Percentiles rank a stretch among this genome's conserved stretches.
Conservation (phyloP, 2,329 filamentous ascomycete genomes). For the Fonsecaea nubica region DNA sequence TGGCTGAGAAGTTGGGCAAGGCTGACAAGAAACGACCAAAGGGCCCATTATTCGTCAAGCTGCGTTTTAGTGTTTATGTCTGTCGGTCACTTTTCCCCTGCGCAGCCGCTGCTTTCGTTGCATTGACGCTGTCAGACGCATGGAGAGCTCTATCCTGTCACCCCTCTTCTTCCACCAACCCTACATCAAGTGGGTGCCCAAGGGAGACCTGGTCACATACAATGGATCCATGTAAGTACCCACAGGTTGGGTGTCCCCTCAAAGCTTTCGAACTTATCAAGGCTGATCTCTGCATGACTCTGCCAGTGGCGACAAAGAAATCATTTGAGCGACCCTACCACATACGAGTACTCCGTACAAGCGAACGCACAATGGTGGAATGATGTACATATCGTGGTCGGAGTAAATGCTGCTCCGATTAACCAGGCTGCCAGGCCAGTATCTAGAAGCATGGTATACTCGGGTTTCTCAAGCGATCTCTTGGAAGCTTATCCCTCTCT, state of each 20-base stretch:
- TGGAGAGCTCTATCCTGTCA: no score
- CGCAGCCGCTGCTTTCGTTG: background rate
- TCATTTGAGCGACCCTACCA: background rate
- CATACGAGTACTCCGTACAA: background rate
- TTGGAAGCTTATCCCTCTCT: background rate
- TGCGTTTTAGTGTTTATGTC: background rate
- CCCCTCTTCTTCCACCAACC: background rate
- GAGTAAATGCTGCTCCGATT: background rate
- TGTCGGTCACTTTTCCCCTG: background rate
- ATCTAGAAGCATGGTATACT: background rate
- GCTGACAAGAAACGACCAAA: background rate
- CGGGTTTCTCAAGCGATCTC: background rate
- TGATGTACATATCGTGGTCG: background rate
- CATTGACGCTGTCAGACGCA: background rate
- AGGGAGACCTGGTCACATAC: background rate
- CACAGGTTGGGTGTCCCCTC: background rate
- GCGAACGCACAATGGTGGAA: constrained; percentile 8
- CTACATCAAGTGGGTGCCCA: background rate
- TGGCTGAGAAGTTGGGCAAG: background rate
- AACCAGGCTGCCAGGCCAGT: background rate
- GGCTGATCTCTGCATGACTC: constrained; percentile 11
- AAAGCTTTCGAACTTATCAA: background rate
- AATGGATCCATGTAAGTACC: background rate
- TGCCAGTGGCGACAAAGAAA: background rate
- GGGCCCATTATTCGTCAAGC: background rate